Conservation (phyloP, 306 rosid species). For the Myrica gale region DNA sequence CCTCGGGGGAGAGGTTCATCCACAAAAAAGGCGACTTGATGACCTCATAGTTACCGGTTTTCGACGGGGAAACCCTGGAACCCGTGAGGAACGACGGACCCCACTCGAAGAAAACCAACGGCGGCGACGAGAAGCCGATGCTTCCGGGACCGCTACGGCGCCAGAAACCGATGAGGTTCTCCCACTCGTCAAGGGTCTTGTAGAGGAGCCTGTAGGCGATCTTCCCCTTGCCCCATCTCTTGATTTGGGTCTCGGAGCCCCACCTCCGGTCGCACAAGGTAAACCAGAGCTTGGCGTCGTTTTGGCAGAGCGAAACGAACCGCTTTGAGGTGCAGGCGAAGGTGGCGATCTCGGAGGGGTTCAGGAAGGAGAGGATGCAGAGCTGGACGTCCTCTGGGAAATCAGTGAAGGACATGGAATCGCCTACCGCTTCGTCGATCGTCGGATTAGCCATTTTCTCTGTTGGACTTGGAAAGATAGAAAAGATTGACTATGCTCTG, state of each 20-base stretch:
- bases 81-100: constrained; percentile 57
- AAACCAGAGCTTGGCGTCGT: constrained; percentile 76
- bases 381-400: constrained; percentile 88
- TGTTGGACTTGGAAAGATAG: neutral
- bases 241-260: constrained; percentile 76
- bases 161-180: constrained; percentile 86
- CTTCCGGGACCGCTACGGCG: constrained; percentile 63
- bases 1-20: constrained; percentile 64
- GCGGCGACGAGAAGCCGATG: constrained; percentile 41
- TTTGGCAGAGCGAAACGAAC: constrained; percentile 49
- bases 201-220: constrained; percentile 56
- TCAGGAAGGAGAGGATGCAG: constrained; percentile 78
- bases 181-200: constrained; percentile 63
- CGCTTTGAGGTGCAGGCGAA: constrained; percentile 83
- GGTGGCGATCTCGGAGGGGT: constrained; percentile 55
- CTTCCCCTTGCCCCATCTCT: constrained; percentile 58
- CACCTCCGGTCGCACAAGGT: constrained; percentile 75
- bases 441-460: constrained; percentile 36
- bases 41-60: constrained; percentile 48
- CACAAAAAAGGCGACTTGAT: constrained; percentile 63
- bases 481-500: constrained; percentile 7
- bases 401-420: constrained; percentile 51
- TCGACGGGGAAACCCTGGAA: constrained; percentile 70
- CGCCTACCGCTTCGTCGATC: constrained; percentile 13
- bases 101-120: constrained; percentile 85